Conservation (phyloP, 106 monocot species). For the Dendrobium chrysotoxum region DNA sequence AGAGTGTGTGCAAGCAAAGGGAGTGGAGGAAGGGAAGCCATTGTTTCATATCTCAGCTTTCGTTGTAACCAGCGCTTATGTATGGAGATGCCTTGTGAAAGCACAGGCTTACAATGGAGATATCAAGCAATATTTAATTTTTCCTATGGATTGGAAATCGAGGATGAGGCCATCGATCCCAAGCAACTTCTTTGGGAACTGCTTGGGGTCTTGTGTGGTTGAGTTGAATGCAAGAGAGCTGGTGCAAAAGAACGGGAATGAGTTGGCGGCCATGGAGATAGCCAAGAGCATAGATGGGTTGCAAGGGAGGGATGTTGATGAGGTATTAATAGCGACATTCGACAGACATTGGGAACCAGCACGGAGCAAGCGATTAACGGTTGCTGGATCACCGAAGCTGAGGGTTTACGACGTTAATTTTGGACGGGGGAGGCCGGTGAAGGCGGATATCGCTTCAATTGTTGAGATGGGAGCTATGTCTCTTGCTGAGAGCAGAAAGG, state of each 20-base stretch:
- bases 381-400: slow-evolving; percentile 15
- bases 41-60: slow-evolving; percentile 20
- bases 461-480: slow-evolving; percentile 3
- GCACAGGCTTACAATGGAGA: not conserved
- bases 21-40: not conserved
- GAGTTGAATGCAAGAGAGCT: slow-evolving; percentile 8
- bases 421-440: slow-evolving; percentile 16
- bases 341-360: not conserved
- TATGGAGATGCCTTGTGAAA: slow-evolving; percentile 13
- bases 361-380: not conserved
- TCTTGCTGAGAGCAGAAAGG: slow-evolving; percentile 9
- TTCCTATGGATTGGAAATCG: slow-evolving; percentile 11
- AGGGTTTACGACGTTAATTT: slow-evolving; percentile 19
- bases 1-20: not conserved
- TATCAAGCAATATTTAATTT: not conserved
- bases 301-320: not conserved
- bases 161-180: slow-evolving; percentile 25
- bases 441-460: slow-evolving; percentile 12
- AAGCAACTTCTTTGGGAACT: slow-evolving; percentile 30
- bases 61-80: slow-evolving; percentile 17
- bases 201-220: slow-evolving; percentile 6
- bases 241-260: not conserved
- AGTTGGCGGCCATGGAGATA: slow-evolving; percentile 3
- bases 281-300: not conserved
- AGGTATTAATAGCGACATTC: not conserved